phyloP scores from a whole-genome alignment of 331 rosid species.

The Malus hybrid region DNA sequence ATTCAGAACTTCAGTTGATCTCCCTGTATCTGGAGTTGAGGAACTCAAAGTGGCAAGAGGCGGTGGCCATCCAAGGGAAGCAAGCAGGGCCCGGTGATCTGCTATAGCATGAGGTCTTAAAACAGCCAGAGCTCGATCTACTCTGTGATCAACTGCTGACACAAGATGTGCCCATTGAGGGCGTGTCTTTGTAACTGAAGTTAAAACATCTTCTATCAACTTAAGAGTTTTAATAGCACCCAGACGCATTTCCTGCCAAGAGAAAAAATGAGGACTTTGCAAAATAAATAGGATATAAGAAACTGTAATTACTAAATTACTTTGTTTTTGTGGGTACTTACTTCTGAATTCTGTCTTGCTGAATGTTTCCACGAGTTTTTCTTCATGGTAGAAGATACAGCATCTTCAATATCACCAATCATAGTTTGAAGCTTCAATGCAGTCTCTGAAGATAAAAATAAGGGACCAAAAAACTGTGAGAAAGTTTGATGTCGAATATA shows the following conservation, averaged over 20 bases:
- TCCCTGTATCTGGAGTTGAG: conserved; percentile 30
- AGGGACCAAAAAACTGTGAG: conserved; percentile 1
- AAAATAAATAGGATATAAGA: not conserved
- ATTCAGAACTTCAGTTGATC: conserved; percentile 36
- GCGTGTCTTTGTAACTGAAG: conserved; percentile 47
- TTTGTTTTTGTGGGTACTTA: conserved; percentile 32
- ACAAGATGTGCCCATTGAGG: conserved; percentile 81
- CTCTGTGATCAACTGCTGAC: conserved; percentile 85
- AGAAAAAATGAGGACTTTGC: conserved; percentile 9
- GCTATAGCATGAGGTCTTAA: conserved; percentile 89
- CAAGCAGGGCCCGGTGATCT: conserved; percentile 71
- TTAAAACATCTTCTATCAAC: conserved; percentile 47
- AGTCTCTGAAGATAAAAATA: conserved; percentile 53
- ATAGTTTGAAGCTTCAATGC: conserved; percentile 75
- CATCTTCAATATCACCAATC: conserved; percentile 90
- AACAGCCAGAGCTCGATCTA: conserved; percentile 79
- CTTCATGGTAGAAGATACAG: conserved; percentile 61
- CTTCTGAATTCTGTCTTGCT: conserved; percentile 49
- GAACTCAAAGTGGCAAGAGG: conserved; percentile 50
- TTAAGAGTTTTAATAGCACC: conserved; percentile 63
- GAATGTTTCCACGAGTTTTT: conserved; percentile 55
- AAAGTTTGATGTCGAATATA: not conserved
- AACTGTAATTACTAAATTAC: not conserved
- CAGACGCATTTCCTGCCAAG: conserved; percentile 52
- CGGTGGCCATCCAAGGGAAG: conserved; percentile 92